phyloP scores from a whole-genome alignment of 352 stramenopile genomes.

The Phytophthora rubi region DNA sequence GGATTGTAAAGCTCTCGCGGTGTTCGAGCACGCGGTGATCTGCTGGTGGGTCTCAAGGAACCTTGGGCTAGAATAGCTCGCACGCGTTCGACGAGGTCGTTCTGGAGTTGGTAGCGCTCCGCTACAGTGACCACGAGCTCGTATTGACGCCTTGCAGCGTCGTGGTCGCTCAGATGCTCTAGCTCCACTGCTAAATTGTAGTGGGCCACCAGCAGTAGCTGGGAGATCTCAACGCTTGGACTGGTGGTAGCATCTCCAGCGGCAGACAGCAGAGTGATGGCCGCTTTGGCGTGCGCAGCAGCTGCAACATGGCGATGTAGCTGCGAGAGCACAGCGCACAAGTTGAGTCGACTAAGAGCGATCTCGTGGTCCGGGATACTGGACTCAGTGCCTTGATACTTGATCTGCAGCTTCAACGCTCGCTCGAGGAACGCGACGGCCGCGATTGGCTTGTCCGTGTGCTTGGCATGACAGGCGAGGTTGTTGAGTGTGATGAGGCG shows the following conservation, averaged over 20 bases:
- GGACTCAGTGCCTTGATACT: slow-evolving; percentile 19
- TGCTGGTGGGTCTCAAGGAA: slow-evolving; percentile 9
- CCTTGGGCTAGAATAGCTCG: slow-evolving; percentile 32
- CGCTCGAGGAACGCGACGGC: slow-evolving; percentile 58
- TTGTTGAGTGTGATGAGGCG: slow-evolving; percentile 72
- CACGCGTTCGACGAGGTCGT: slow-evolving; percentile 36
- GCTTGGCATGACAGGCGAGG: slow-evolving; percentile 64
- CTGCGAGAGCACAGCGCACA: slow-evolving; percentile 69
- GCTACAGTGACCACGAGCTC: slow-evolving; percentile 36
- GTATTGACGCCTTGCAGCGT: slow-evolving; percentile 31
- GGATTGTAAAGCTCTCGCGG: slow-evolving; percentile 11
- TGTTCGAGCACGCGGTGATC: slow-evolving; percentile 24
- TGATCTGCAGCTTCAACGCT: slow-evolving; percentile 54
- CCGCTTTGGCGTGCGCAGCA: slow-evolving; percentile 51
- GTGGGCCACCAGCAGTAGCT: slow-evolving; percentile 55
- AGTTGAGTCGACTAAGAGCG: slow-evolving; percentile 64
- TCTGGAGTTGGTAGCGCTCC: slow-evolving; percentile 21
- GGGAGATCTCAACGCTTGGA: slow-evolving; percentile 12
- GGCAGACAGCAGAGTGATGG: slow-evolving; percentile 41
- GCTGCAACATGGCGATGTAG: slow-evolving; percentile 54
- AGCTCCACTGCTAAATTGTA: slow-evolving; percentile 71
- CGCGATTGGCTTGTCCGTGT: slow-evolving; percentile 43
- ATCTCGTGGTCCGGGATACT: slow-evolving; percentile 20
- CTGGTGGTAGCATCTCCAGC: background rate
- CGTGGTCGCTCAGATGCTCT: slow-evolving; percentile 50